A percentile compares a stretch with the other conserved stretches of the same genome.
phyloP scores from a whole-genome alignment of 164 flowering plant genomes.

The Amborella trichopoda region DNA sequence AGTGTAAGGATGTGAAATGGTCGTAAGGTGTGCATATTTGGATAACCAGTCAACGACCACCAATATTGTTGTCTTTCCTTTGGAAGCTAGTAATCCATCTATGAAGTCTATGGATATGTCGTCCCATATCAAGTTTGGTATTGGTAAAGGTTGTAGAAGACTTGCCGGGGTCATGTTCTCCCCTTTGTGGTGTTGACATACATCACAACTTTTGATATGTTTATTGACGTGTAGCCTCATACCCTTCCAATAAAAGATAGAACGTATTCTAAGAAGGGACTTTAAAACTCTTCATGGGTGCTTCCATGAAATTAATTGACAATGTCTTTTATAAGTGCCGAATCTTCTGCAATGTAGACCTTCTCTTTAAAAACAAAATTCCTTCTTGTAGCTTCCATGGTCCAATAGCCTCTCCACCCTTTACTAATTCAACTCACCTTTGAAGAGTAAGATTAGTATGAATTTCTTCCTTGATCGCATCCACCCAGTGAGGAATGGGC shows the following conservation, averaged over 20 bases:
- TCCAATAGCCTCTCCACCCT: no score
- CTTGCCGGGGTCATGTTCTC: neutral
- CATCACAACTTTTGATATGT: neutral
- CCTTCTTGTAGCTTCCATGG: no score
- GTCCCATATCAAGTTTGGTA: neutral
- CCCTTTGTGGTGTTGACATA: neutral
- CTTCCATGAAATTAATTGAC: neutral
- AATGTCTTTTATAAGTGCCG: neutral
- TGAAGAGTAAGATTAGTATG: no score
- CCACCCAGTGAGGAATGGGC: no score
- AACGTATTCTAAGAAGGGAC: no score
- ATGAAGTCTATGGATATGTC: neutral
- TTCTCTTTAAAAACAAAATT: neutral
- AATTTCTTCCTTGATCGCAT: no score
- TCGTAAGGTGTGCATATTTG: constrained; percentile 1
- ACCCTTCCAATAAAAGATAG: neutral
- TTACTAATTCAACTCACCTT: no score
- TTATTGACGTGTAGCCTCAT: neutral
- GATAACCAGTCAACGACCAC: neutral
- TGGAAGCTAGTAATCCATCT: neutral
- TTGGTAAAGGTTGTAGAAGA: neutral
- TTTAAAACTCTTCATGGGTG: neutral
- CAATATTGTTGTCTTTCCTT: neutral
- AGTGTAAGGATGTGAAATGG: neutral
- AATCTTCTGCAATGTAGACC: neutral